Conservation (phyloP, 345 rosid genomes). For the Syzygium jambos region DNA sequence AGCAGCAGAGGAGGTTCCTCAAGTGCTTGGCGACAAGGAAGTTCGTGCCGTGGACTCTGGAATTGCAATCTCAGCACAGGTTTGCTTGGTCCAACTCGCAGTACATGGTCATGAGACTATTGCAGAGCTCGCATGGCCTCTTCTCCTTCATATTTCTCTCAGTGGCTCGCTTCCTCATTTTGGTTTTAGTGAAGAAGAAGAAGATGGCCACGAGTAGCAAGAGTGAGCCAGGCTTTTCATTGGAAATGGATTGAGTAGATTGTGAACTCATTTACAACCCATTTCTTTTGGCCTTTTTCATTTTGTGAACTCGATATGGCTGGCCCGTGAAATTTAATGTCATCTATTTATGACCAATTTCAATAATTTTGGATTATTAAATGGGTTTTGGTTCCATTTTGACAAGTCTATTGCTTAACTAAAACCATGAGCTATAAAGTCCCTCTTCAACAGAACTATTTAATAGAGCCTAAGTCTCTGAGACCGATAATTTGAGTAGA, state of each 20-base stretch:
- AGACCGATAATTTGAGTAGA: fast-evolving
- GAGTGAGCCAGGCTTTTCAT: no score
- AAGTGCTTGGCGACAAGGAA: conserved; percentile 45
- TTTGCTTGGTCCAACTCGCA: conserved; percentile 44
- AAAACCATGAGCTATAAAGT: not conserved
- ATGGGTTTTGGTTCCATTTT: fast-evolving
- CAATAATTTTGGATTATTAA: no score
- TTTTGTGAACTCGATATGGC: fast-evolving
- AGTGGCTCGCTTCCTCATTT: no score
- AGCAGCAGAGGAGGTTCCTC: conserved; percentile 36
- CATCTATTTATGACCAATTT: fast-evolving
- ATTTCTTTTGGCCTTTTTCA: fast-evolving
- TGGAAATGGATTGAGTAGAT: no score
- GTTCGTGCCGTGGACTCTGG: conserved; percentile 34
- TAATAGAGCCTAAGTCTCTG: no score
- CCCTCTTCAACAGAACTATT: not conserved
- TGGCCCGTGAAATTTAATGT: fast-evolving
- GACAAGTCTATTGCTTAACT: fast-evolving
- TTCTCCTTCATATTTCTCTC: not conserved
- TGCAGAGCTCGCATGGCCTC: conserved; percentile 19
- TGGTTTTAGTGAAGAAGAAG: no score
- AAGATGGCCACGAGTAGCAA: no score
- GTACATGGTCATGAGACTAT: conserved; percentile 16
- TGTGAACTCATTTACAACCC: no score
- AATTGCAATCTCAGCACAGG: conserved; percentile 50